Conservation (phyloP, 768 basidiomycete genomes). For the Suillus alpinus region DNA sequence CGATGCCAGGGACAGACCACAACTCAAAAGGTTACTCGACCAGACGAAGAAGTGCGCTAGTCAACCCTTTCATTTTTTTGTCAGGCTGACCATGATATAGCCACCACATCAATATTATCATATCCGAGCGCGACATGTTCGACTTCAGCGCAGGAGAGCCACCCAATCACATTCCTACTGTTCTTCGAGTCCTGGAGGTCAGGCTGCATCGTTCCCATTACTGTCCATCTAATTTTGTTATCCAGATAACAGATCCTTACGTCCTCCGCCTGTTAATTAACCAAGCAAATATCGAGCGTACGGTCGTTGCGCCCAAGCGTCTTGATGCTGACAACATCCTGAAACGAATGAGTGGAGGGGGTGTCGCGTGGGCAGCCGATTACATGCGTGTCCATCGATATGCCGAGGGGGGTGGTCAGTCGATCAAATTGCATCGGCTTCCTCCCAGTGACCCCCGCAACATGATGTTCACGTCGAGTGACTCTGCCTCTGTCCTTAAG, state of each 20-base stretch:
- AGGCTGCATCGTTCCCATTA: conserved; percentile 17
- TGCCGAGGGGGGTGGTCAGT: conserved; percentile 64
- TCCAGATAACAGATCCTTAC: conserved; percentile 70
- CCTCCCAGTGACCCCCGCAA: conserved; percentile 34
- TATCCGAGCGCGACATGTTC: conserved; percentile 73
- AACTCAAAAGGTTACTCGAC: conserved; percentile 55
- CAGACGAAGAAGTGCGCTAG: conserved; percentile 61
- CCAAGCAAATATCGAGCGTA: conserved; percentile 64
- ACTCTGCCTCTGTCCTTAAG: conserved; percentile 48
- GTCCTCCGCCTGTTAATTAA: conserved; percentile 85
- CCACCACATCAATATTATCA: conserved; percentile 49
- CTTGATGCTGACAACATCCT: conserved; percentile 58
- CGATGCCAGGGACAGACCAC: conserved; percentile 56
- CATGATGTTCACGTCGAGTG: conserved; percentile 52
- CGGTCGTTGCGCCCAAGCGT: conserved; percentile 64
- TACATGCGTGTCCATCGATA: conserved; percentile 61
- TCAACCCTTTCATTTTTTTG: conserved; percentile 12
- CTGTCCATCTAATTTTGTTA: neutral
- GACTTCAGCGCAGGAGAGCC: conserved; percentile 79
- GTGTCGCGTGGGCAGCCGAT: conserved; percentile 63
- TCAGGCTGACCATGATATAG: conserved; percentile 30
- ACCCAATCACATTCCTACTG: conserved; percentile 56
- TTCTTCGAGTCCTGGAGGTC: conserved; percentile 81
- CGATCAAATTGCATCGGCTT: conserved; percentile 36
- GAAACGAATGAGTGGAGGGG: conserved; percentile 41